A percentile compares a stretch with the other conserved stretches of the same genome.
phyloP scores from a whole-genome alignment of 495 filamentous ascomycete species.

The Xylaria longipes region DNA sequence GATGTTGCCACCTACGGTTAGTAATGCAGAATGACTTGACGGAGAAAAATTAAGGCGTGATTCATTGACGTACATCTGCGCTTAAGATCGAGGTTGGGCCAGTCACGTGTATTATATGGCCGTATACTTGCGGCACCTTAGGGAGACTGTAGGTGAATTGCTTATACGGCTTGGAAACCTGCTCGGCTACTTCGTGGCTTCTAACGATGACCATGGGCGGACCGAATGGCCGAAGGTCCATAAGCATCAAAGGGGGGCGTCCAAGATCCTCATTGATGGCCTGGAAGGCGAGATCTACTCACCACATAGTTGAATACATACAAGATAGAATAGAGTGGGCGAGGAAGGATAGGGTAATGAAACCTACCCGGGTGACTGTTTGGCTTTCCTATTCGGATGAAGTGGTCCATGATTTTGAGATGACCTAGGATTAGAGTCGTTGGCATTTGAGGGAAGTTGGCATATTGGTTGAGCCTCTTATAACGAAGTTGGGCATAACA shows the following conservation, averaged over 20 bases:
- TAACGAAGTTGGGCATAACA: slow-evolving; percentile 26
- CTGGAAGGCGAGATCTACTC: slow-evolving; percentile 31
- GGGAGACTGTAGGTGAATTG: slow-evolving; percentile 48
- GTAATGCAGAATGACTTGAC: not conserved
- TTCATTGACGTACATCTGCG: slow-evolving; percentile 33
- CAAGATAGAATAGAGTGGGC: not conserved
- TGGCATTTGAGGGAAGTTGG: slow-evolving; percentile 36
- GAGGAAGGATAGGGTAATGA: not conserved
- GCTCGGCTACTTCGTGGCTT: slow-evolving; percentile 53
- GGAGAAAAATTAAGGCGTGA: not conserved
- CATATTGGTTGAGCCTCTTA: slow-evolving; percentile 38
- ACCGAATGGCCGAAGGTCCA: slow-evolving; percentile 47
- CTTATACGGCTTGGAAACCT: slow-evolving; percentile 47
- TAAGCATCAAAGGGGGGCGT: slow-evolving; percentile 36
- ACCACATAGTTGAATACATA: slow-evolving; percentile 25
- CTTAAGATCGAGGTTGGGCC: slow-evolving; percentile 47
- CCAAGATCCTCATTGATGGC: slow-evolving; percentile 35
- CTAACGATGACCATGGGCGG: slow-evolving; percentile 45
- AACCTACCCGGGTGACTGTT: slow-evolving; percentile 34
- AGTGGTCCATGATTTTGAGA: slow-evolving; percentile 33
- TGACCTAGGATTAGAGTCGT: slow-evolving; percentile 42
- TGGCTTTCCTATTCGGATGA: slow-evolving; percentile 17
- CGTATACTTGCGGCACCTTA: slow-evolving; percentile 49
- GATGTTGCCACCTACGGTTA: not conserved
- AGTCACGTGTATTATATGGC: slow-evolving; percentile 39